Evolutionary conservation across 75 land plant genomes (phyloP), one percentile per base, ranked within the genome.

Genomic region (Cunninghamia lanceolata): DNA sequence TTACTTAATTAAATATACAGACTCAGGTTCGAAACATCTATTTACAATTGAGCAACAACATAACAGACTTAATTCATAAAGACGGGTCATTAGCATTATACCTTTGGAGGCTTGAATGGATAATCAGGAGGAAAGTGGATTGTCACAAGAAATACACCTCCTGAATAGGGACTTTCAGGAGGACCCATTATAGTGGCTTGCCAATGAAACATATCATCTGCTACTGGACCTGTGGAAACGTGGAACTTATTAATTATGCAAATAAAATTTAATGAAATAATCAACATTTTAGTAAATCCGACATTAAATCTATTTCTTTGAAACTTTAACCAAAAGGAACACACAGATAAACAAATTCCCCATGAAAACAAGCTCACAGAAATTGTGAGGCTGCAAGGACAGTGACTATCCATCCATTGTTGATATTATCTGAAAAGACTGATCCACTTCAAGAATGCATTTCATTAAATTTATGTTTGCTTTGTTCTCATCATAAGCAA

Each of bases 121-220:
- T 92, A 92, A 71, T 92, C 93, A 19, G 92, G 90, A 16, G 93
- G 93, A 70, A 92, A 92, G 38, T 88, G 91, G 46, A 92, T 92
- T 45, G 88, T 88, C 53, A 91, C 90, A 17, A 87, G 46, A 88
- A 93, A 93, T 73, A 91, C 91, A n/a, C 91, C 92, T 30, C 91
- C 91, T 3, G 87, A 43, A 38, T 89, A 91, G 1, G 91, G 93
- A 82, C 91, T 89, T 50, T 91, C 92, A 19, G 54, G 46, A 59
- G 92, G 91, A 14, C 94, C 92, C 87, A 93, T 89, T 28, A 93
- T 91, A 45, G 91, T 90, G 30, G 94, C 94, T 85, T 91, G 91
- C 94, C 90, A 93, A 53, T 85, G 92, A 82, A 89, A 89, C 85
- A 92, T 88, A 70, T 90, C 90, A 68, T 91, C 92, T 9, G 85